Percentiles rank a stretch among this genome's conserved stretches.
Conservation (phyloP, 768 basidiomycete genomes). For the Suillus clintonianus region DNA sequence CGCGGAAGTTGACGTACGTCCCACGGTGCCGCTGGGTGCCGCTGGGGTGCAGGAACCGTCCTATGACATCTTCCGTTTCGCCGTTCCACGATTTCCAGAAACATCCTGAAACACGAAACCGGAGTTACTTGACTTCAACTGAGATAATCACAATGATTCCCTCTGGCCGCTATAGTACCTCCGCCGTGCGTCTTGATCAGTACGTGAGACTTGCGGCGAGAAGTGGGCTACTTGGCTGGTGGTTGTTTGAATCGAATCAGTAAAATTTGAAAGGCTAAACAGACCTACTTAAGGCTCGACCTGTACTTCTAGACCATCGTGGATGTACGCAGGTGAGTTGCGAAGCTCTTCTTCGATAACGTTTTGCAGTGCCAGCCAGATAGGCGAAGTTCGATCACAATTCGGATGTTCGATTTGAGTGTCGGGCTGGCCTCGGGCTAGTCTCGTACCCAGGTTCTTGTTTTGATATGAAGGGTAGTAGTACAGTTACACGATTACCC, state of each 20-base stretch:
- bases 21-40: background rate
- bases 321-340: background rate
- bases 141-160: too few relatives aligned
- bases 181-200: background rate
- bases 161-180: background rate
- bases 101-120: background rate
- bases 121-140: too few relatives aligned
- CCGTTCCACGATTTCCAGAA: background rate
- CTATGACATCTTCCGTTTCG: too few relatives aligned
- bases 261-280: background rate
- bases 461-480: too few relatives aligned
- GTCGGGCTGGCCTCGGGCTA: background rate
- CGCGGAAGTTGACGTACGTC: background rate
- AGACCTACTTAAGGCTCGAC: background rate
- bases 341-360: background rate
- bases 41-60: too few relatives aligned
- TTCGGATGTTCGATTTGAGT: background rate
- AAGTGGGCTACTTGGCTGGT: background rate
- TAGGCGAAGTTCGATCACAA: background rate
- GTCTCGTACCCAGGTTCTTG: too few relatives aligned
- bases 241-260: background rate
- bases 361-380: background rate
- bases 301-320: background rate
- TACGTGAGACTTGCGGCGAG: too few relatives aligned
- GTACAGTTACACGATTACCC: too few relatives aligned